A percentile compares a stretch with the other conserved stretches of the same genome.
Conservation (phyloP, 345 rosid species). For the Arabis hirsuta region DNA sequence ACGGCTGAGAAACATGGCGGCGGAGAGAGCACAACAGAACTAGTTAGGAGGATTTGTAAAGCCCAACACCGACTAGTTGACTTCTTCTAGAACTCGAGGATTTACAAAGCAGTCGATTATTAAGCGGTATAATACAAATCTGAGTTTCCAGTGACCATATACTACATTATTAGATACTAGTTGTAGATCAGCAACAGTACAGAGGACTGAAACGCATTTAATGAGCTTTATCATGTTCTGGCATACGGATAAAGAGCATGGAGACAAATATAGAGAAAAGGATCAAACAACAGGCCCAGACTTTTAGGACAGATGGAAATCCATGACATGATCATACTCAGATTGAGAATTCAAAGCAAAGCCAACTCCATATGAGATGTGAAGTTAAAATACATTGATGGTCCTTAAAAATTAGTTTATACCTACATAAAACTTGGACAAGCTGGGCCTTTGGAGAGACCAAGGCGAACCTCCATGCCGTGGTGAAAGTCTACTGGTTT, state of each 20-base stretch:
- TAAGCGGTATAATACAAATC: no score
- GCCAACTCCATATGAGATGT: background rate
- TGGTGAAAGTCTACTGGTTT: constrained; percentile 72
- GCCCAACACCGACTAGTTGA: no score
- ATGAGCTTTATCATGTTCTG: background rate
- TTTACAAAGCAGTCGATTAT: no score
- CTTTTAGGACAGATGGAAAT: background rate
- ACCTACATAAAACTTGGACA: constrained; percentile 61
- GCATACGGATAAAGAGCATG: background rate
- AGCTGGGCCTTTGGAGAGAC: constrained; percentile 71
- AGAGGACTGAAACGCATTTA: background rate
- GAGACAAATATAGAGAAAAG: background rate
- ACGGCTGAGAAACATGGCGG: background rate
- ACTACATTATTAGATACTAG: background rate
- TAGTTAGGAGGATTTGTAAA: no score
- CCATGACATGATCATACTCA: background rate
- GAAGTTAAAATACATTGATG: background rate
- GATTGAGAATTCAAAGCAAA: background rate
- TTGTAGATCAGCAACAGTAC: background rate
- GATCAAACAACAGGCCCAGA: background rate
- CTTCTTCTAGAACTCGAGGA: no score
- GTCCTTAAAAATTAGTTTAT: background rate
- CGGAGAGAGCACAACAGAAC: background rate
- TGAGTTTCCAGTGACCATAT: background rate
- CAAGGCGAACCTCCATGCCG: constrained; percentile 73